A percentile compares a stretch with the other conserved stretches of the same genome.
These are phyloP conservation scores for Fusarium secorum DNA, from an alignment of 2,329 filamentous ascomycete genomes.

Conservation along the genomic window DNA sequence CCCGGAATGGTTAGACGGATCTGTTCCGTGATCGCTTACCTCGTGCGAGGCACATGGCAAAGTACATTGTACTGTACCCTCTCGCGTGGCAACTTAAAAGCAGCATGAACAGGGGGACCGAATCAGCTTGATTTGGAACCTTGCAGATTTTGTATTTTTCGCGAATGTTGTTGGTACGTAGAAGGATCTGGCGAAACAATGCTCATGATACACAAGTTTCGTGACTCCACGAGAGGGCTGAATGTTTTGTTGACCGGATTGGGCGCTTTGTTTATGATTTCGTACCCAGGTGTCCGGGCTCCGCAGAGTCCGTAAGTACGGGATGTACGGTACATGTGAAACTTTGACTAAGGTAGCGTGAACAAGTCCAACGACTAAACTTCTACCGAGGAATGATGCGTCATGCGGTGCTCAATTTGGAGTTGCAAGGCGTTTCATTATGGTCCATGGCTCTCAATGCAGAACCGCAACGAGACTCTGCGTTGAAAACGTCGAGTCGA, in stretches of 20 bases:
- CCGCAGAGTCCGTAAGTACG: background rate
- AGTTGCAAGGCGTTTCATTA: background rate
- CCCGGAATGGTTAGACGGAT: conserved; percentile 37
- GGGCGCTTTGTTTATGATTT: background rate
- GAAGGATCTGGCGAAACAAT: background rate
- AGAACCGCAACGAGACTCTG: background rate
- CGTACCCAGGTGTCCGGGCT: background rate
- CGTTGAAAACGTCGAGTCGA: conserved; percentile 9
- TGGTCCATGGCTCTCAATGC: background rate
- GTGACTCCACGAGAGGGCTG: background rate
- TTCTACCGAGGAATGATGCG: background rate
- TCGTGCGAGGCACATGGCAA: conserved; percentile 40
- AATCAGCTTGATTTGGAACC: conserved; percentile 19
- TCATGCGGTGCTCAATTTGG: conserved; percentile 4
- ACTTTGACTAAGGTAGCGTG: background rate
- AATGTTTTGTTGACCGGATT: background rate
- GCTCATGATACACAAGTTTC: conserved; percentile 8
- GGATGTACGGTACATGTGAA: background rate
- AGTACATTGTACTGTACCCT: conserved; percentile 41
- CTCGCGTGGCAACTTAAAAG: conserved; percentile 13
- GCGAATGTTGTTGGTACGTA: background rate
- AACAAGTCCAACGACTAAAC: background rate
- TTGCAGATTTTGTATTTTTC: conserved; percentile 13
- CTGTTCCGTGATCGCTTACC: conserved; percentile 33
- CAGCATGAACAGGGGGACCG: conserved; percentile 20